These are phyloP conservation scores for Chionographis japonica DNA, from an alignment of 106 monocot genomes.

Conservation along the genomic window DNA sequence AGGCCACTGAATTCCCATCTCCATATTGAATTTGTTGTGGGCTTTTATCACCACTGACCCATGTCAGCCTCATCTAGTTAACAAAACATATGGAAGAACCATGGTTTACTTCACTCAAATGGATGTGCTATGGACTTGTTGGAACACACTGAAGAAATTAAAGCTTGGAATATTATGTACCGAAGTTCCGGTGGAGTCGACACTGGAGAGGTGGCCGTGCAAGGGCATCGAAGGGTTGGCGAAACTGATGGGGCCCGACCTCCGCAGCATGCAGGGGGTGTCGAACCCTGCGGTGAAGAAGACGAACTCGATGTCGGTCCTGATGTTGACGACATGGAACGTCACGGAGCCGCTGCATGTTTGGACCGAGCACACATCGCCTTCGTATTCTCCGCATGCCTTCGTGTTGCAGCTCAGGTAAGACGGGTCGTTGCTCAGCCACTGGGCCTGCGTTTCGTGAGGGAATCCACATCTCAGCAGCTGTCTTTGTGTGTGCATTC, in stretches of 20 bases:
- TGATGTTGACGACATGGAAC: constrained; percentile 67
- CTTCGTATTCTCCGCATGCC: constrained; percentile 24
- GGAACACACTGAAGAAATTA: no score
- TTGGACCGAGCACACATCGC: constrained; percentile 13
- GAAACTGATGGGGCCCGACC: constrained; percentile 42
- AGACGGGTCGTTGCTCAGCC: constrained; percentile 49
- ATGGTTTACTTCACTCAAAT: neutral
- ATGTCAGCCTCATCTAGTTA: constrained; percentile 58
- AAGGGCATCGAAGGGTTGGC: constrained; percentile 51
- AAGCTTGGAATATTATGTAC: constrained; percentile 16
- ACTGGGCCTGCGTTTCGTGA: constrained; percentile 48
- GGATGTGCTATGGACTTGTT: no score
- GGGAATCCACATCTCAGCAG: neutral
- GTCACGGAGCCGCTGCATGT: constrained; percentile 54
- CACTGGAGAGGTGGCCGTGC: constrained; percentile 52
- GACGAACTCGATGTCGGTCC: constrained; percentile 68
- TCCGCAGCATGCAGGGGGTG: constrained; percentile 45
- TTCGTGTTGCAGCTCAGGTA: constrained; percentile 48
- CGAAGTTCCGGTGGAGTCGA: constrained; percentile 60
- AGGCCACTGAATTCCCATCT: constrained; percentile 25
- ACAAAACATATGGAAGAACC: neutral
- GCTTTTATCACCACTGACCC: constrained; percentile 59
- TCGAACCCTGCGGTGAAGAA: constrained; percentile 65
- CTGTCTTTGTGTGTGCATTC: no score
- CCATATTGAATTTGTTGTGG: constrained; percentile 53